Conservation (phyloP, 805 yeast species). For the Kuraishia piskuri region DNA sequence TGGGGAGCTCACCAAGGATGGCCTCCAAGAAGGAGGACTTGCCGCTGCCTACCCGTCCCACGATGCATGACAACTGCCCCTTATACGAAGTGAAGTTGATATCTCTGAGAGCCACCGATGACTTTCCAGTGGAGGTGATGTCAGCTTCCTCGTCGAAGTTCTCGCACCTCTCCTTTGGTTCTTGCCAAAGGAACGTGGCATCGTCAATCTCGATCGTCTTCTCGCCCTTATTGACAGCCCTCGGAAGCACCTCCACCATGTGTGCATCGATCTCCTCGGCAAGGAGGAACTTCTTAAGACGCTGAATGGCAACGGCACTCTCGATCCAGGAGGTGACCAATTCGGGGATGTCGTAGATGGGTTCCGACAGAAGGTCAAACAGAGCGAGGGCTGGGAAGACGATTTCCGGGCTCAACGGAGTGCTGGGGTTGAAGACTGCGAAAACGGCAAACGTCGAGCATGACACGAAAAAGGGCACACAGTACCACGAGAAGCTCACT, state of each 20-base stretch:
- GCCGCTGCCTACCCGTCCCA: slow-evolving; percentile 64
- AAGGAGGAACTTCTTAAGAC: slow-evolving; percentile 41
- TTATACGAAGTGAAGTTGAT: slow-evolving; percentile 41
- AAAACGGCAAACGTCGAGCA: slow-evolving; percentile 51
- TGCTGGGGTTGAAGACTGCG: slow-evolving; percentile 30
- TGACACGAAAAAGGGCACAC: slow-evolving; percentile 58
- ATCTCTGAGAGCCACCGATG: slow-evolving; percentile 36
- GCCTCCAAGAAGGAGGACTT: slow-evolving; percentile 51
- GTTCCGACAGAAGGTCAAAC: slow-evolving; percentile 48
- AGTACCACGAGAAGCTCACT: slow-evolving; percentile 49
- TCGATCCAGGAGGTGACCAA: slow-evolving; percentile 50
- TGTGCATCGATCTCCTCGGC: slow-evolving; percentile 32
- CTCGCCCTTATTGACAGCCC: slow-evolving; percentile 17
- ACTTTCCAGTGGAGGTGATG: slow-evolving; percentile 13
- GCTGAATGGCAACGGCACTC: slow-evolving; percentile 45
- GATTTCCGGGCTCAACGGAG: slow-evolving; percentile 56
- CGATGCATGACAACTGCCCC: slow-evolving; percentile 49
- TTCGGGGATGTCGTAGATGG: slow-evolving; percentile 51
- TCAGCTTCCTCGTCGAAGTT: slow-evolving; percentile 32
- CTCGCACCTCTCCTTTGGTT: slow-evolving; percentile 10
- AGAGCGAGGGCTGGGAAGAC: slow-evolving; percentile 62
- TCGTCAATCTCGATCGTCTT: slow-evolving; percentile 34
- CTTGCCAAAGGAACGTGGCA: slow-evolving; percentile 46
- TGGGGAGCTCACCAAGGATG: slow-evolving; percentile 44
- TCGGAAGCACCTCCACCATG: slow-evolving; percentile 18